Base-by-base conservation (phyloP, 2,329 filamentous ascomycete species). In the Alternaria sp. region DNA sequence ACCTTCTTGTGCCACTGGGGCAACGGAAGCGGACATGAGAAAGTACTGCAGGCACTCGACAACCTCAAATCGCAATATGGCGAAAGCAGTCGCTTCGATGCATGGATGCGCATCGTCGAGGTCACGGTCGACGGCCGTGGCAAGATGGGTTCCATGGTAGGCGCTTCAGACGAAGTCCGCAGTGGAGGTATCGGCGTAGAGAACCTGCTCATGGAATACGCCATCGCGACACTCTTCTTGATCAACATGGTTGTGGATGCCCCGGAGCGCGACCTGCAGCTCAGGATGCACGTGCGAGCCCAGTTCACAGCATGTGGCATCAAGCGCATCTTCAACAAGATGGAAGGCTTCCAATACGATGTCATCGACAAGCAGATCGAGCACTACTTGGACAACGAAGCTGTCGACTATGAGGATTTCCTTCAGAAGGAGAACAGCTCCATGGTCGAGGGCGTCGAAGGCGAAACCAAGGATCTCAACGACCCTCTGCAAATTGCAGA, bases 191-290 rank as follows among this genome's bases (percentile, higher is more conserved):
- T 97, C 75, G 96, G 96, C 79, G 97, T 98, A 90, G 96, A 99
- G 86, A 98, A 98, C 81, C 85, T 97, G 75, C 87, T 99, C 58
- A 98, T 99, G 96, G 96, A 99, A 86, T 99, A 99, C 77, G 95
- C 94, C 43, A 93, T 98, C 53, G 93, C 95, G 33, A 97, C 94
- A 2, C 87, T 99, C 75, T 94, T 98, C 78, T 86, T 99, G 75
- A 89, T 98, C 85, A 99, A 98, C 83, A 97, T 96, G 91, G 88
- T 98, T 72, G 89, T 99, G 65, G 96, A 98, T 81, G 93, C 94
- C 4, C 92, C 94, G 0, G 92, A 96, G 76, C 88, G 89, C 72
- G 96, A 99, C 76, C 84, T 99, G 69, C 93, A 97, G 81, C 84
- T 98, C 68, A 89, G 96, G 77, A 92, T 96, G 78, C 96, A 98